Conservation (phyloP, 305 asterid genomes). For the Fraxinus platypoda region DNA sequence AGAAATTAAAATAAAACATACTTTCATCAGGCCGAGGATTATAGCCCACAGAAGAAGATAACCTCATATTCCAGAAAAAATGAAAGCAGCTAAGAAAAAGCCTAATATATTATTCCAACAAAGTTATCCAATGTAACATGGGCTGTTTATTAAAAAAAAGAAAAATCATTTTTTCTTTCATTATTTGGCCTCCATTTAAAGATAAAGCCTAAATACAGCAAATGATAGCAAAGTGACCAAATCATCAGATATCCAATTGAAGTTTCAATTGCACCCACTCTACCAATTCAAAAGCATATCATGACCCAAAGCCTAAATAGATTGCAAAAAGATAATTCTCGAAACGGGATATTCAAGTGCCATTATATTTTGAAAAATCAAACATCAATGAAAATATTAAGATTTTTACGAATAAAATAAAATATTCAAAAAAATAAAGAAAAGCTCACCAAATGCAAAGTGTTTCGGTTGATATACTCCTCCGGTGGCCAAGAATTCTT, state of each 20-base stretch:
- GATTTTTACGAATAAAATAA: not conserved
- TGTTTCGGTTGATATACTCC: not conserved
- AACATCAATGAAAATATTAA: not conserved
- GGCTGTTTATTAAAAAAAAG: not conserved
- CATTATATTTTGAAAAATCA: constrained; percentile 5
- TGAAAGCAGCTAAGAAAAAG: constrained; percentile 20
- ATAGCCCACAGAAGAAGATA: constrained; percentile 58
- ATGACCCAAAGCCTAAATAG: not conserved
- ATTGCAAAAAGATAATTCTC: not conserved
- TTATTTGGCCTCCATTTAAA: not conserved
- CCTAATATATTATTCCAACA: constrained; percentile 14
- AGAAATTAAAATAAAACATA: constrained; percentile 15
- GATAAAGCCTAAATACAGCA: not conserved
- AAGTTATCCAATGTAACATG: not conserved
- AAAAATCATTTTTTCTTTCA: not conserved
- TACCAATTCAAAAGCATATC: not conserved
- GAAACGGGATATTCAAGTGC: not conserved
- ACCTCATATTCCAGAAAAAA: constrained; percentile 59
- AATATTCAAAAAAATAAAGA: constrained; percentile 4
- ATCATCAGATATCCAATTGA: not conserved
- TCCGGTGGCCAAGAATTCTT: not conserved
- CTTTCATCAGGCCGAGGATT: constrained; percentile 78
- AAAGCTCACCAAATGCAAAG: constrained; percentile 54
- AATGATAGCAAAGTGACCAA: not conserved
- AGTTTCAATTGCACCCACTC: not conserved